Base-by-base conservation (phyloP, 2,329 filamentous ascomycete species). In the Paecilomyces dactylethromorphus region DNA sequence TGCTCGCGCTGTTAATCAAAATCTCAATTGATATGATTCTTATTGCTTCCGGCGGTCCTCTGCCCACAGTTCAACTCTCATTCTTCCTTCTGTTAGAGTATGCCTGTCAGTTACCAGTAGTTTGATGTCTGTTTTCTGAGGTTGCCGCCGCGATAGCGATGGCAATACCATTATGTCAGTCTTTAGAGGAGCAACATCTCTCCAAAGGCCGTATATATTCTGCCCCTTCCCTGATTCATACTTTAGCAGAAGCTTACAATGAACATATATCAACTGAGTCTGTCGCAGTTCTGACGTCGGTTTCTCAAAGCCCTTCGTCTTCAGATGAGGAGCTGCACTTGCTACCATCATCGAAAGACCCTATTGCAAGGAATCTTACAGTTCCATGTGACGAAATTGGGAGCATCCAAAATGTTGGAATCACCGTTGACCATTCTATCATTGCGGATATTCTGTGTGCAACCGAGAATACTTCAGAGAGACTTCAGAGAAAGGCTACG, bases 121-220 rank as follows among this genome's bases (percentile, higher is more conserved):
- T 51, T 45, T 51, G 55, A 60, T 60, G 22, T 26, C 57, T 39
- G 54, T 50, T 55, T 57, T 45, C 24, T 45, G 55, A 51, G 39
- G 45, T 49, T 33, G 58, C 58, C 58, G 22, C 53, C 45, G 53
- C 57, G 53, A 61, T 55, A 63, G 64, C 55, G 53, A 69, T 69
- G 68, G 60, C 64, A 61, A 60, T 66, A 62, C 63, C 60, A 50
- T 64, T 58, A 66, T 65, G 60, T 64, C 66, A 64, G 56, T 69
- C 67, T 57, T 65, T 65, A 21, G 65, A 69, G 61, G 62, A 67
- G 61, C 56, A 56, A 18, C 31, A 50, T 39, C 62, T 61, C 58
- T 63, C 63, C 13, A 59, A 57, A 26, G 54, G 58, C 56, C 56
- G 59, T 58, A 57, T 60, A 55, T 53, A 61, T 60, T 56, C 51